Conservation (phyloP, 352 stramenopile genomes). For the Globisporangium barbulae region DNA sequence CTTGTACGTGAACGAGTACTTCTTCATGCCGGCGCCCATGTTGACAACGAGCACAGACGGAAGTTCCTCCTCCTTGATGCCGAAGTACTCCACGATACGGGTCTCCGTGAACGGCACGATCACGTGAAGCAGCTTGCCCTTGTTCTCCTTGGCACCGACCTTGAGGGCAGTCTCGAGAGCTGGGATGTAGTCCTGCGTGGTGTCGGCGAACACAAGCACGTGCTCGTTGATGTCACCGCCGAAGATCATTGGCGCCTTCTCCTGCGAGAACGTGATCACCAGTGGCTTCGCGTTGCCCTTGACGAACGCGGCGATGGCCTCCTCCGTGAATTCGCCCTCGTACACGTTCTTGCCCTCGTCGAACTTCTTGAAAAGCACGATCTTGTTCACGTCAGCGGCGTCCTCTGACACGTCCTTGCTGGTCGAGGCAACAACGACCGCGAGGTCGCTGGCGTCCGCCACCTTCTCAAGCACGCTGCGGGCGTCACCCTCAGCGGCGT, state of each 20-base stretch:
- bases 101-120: slow-evolving; percentile 85
- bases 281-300: slow-evolving; percentile 82
- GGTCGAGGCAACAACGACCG: slow-evolving; percentile 74
- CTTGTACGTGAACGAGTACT: slow-evolving; percentile 85
- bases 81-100: slow-evolving; percentile 94
- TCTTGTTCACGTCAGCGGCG: slow-evolving; percentile 45
- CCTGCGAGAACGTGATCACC: slow-evolving; percentile 89
- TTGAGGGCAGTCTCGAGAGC: slow-evolving; percentile 58
- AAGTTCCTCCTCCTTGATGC: slow-evolving; percentile 81
- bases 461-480: slow-evolving; percentile 76
- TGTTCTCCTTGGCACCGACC: slow-evolving; percentile 62
- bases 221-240: slow-evolving; percentile 84
- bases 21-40: slow-evolving; percentile 92
- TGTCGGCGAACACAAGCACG: slow-evolving; percentile 85
- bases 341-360: slow-evolving; percentile 81
- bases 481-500: slow-evolving; percentile 69
- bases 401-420: slow-evolving; percentile 60
- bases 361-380: slow-evolving; percentile 88
- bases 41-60: slow-evolving; percentile 88
- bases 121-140: slow-evolving; percentile 90
- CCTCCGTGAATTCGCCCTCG: slow-evolving; percentile 70
- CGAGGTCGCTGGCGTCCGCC: slow-evolving; percentile 65
- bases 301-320: slow-evolving; percentile 64
- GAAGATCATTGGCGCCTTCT: slow-evolving; percentile 91
- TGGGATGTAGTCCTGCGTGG: slow-evolving; percentile 59